Base-by-base conservation (phyloP, 805 yeast species). In the Pichia sporocuriosa region DNA sequence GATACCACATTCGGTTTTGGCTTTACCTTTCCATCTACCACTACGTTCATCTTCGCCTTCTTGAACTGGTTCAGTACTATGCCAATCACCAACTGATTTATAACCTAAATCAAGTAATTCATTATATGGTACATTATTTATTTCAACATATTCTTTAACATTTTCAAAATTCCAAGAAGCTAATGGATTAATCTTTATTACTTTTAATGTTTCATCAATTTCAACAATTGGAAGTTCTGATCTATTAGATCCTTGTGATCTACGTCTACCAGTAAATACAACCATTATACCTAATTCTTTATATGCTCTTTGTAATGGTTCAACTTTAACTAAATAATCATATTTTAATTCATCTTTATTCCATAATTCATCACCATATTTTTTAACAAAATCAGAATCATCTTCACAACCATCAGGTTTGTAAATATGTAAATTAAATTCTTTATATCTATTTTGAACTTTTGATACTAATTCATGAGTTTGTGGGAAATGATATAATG, bases 1-100 rank as follows among this genome's bases (percentile, higher is more conserved):
- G 40, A 90, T 88, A 3, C 97, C 97, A 65, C 97, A 90, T 60
- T 90, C 97, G 0, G 96, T 87, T 67, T 90, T 90, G 10, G 78
- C 72, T 58, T 82, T 75, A 2, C 96, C 97, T 68, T 84, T 82
- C 97, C 97, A 90, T 56, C 97, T 75, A 1, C 97, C 97, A n/a
- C 93, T 78, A 50, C 97, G 75, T 61, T 90, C 97, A 57, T 90
- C 97, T 58, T 87, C 97, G 9, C 94, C 96, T 34, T 84, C 96
- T 7, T 67, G 72, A 10, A 86, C 95, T 2, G 97, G 97, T 24
- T 65, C 78, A 0, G 97, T 90, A 1, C 95, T 85, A 61, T 90
- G 97, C 75, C 89, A 90, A 61, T 90, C 97, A 1, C 97, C 97
- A 13, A 90, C 75, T 0, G 96, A 85, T 55, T 87, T 81, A 63